Percentiles rank a stretch among this genome's conserved stretches.
Evolutionary conservation across 169 alveolate species (phyloP).

Genomic region (Neospora caninum): DNA sequence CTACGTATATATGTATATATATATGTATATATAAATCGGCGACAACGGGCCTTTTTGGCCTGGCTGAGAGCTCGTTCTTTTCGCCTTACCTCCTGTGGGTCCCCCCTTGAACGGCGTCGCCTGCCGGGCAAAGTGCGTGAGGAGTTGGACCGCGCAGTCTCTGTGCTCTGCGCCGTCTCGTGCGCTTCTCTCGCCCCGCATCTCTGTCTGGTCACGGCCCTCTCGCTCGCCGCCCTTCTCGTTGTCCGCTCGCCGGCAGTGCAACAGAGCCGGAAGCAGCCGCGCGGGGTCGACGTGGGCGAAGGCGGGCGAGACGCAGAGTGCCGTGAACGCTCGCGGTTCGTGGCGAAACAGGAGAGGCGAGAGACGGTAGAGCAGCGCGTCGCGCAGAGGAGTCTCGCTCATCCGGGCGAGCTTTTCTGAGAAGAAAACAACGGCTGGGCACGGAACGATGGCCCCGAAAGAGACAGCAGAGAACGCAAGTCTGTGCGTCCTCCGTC

Average conservation of each 20-base stretch:
- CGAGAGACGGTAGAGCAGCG: conserved; percentile 19
- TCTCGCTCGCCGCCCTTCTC: neutral
- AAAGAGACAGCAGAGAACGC: too few species aligned
- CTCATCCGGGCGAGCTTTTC: conserved; percentile 13
- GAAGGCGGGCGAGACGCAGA: neutral
- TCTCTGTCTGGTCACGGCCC: neutral
- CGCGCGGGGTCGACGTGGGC: conserved; percentile 1
- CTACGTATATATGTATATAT: too few species aligned
- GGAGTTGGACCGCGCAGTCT: neutral
- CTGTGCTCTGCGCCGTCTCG: neutral
- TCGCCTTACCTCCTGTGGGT: neutral
- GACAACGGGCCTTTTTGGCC: neutral
- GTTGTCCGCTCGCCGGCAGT: neutral
- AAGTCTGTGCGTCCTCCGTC: too few species aligned
- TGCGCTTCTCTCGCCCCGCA: neutral
- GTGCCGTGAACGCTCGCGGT: conserved; percentile 2
- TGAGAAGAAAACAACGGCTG: neutral
- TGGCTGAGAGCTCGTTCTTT: neutral
- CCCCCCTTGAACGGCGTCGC: neutral
- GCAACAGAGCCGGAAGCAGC: conserved; percentile 41
- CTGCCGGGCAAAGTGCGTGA: neutral
- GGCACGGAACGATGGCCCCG: neutral
- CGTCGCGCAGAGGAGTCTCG: neutral
- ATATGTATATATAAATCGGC: too few species aligned
- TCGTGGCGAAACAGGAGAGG: conserved; percentile 47